Conservation (phyloP, 2,329 filamentous ascomycete genomes). For the Graphilbum fragrans region DNA sequence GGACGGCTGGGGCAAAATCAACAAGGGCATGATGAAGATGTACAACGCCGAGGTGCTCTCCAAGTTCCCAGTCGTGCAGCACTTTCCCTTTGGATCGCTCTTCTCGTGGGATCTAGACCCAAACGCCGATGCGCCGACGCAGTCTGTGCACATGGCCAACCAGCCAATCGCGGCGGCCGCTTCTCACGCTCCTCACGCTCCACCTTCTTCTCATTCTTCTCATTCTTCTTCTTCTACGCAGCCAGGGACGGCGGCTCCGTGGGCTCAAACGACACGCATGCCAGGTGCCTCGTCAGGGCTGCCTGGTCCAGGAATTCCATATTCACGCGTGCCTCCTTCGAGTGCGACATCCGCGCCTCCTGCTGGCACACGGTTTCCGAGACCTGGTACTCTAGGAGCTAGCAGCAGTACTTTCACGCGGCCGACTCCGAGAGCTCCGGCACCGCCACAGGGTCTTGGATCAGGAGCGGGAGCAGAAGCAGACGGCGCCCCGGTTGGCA, state of each 20-base stretch:
- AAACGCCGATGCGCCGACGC: constrained; percentile 33
- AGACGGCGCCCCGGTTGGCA: constrained; percentile 23
- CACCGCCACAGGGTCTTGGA: constrained; percentile 1
- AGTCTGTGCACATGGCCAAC: constrained; percentile 45
- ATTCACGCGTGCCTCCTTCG: constrained; percentile 18
- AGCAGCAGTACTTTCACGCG: no score
- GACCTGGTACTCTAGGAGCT: no score
- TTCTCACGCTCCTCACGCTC: neutral
- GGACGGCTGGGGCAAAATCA: constrained; percentile 97
- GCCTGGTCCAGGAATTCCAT: constrained; percentile 20
- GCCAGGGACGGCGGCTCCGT: constrained; percentile 13
- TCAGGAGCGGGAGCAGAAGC: neutral
- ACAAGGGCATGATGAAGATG: constrained; percentile 99
- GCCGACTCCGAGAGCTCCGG: no score
- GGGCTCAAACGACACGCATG: constrained; percentile 15
- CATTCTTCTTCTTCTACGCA: no score
- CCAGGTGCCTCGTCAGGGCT: constrained; percentile 7
- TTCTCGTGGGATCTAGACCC: constrained; percentile 66
- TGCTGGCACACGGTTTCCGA: neutral
- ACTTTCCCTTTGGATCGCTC: constrained; percentile 75
- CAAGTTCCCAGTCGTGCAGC: constrained; percentile 97
- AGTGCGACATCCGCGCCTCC: constrained; percentile 6
- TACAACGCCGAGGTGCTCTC: constrained; percentile 92
- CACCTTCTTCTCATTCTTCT: no score
- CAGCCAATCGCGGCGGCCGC: constrained; percentile 26